Conservation (phyloP, 345 rosid genomes). For the Gossypium longicalyx region DNA sequence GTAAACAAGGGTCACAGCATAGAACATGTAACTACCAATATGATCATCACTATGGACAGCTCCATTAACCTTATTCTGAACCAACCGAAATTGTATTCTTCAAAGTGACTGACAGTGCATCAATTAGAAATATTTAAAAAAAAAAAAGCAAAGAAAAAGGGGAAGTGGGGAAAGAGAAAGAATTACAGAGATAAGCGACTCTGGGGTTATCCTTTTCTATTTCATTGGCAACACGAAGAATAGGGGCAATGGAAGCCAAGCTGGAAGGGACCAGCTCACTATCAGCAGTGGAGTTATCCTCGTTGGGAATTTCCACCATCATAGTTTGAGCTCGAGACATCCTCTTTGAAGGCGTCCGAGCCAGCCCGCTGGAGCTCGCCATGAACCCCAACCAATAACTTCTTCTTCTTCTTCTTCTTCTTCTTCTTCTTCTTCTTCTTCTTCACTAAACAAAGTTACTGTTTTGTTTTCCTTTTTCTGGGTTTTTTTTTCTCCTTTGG, state of each 20-base stretch:
- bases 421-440: neutral
- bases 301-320: slow-evolving; percentile 45
- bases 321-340: slow-evolving; percentile 45
- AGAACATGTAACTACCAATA: neutral
- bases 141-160: neutral
- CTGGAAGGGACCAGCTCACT: slow-evolving; percentile 96
- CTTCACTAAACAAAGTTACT: neutral
- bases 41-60: neutral
- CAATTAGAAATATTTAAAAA: neutral
- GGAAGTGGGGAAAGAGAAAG: neutral
- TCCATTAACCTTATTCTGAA: neutral
- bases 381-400: slow-evolving; percentile 25
- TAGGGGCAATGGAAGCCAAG: slow-evolving; percentile 52
- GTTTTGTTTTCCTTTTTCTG: neutral
- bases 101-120: neutral
- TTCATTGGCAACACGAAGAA: slow-evolving; percentile 95
- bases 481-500: neutral
- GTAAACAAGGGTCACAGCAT: neutral
- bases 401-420: slow-evolving; percentile 12
- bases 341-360: slow-evolving; percentile 39
- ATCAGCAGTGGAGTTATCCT: slow-evolving; percentile 47
- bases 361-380: slow-evolving; percentile 78
- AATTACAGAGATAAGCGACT: slow-evolving; percentile 86
- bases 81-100: neutral
- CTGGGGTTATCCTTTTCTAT: slow-evolving; percentile 59